Evolutionary conservation across 805 yeast genomes (phyloP).

Genomic region (Schwanniomyces polymorphus): DNA sequence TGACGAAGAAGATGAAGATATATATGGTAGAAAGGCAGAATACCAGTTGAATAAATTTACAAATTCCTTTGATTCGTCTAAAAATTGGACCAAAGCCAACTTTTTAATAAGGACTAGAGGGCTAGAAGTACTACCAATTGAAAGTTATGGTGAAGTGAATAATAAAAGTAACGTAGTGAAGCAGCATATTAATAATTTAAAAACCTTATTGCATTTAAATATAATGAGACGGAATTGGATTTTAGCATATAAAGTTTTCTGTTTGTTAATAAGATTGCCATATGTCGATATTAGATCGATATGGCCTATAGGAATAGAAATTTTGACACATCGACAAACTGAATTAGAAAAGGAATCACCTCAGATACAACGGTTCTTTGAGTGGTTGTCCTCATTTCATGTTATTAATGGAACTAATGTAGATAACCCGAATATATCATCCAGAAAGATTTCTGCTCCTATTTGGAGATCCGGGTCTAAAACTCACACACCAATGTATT

Average conservation of each 20-base stretch:
- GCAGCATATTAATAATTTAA: conserved; percentile 35
- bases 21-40: conserved; percentile 3
- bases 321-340: conserved; percentile 29
- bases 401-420: conserved; percentile 9
- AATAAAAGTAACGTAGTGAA: conserved; percentile 9
- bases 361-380: conserved; percentile 21
- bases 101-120: conserved; percentile 21
- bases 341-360: conserved; percentile 11
- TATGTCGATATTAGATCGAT: conserved; percentile 52
- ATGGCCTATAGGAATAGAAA: conserved; percentile 67
- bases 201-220: conserved; percentile 48
- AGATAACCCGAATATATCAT: conserved; percentile 6
- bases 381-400: conserved; percentile 34
- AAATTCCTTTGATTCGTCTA: conserved; percentile 18
- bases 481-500: conserved; percentile 41
- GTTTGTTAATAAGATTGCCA: conserved; percentile 48
- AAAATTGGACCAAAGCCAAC: conserved; percentile 16
- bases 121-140: conserved; percentile 21
- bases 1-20: conserved; percentile 6
- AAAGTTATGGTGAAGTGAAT: conserved; percentile 4
- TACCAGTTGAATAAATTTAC: conserved; percentile 11
- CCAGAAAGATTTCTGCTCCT: conserved; percentile 25
- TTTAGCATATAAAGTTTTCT: conserved; percentile 52
- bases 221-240: conserved; percentile 54
- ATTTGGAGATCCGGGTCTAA: conserved; percentile 41